Conservation (phyloP, 2,329 filamentous ascomycete species). For the Verticillium zaregamsianum region DNA sequence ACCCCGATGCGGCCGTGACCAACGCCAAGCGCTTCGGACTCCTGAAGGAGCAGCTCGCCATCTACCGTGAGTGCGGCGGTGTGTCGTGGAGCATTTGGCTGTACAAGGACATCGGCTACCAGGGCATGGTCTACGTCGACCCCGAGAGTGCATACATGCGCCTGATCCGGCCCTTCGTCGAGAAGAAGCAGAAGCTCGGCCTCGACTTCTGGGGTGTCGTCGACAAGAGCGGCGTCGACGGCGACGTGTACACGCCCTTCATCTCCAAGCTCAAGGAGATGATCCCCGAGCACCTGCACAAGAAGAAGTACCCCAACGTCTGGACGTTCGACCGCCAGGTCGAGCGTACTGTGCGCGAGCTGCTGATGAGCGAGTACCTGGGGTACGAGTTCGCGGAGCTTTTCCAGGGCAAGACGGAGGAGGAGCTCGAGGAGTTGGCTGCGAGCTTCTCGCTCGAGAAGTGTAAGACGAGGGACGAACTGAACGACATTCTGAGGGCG, state of each 20-base stretch:
- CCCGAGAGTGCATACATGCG: constrained; percentile 44
- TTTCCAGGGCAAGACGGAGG: constrained; percentile 44
- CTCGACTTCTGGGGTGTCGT: constrained; percentile 50
- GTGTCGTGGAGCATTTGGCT: constrained; percentile 58
- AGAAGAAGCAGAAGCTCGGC: constrained; percentile 49
- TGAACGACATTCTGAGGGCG: constrained; percentile 45
- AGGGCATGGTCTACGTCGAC: constrained; percentile 49
- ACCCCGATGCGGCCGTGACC: constrained; percentile 28
- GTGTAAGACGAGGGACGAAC: constrained; percentile 43
- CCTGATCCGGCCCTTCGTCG: constrained; percentile 45
- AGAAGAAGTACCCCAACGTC: constrained; percentile 40
- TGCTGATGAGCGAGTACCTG: constrained; percentile 42
- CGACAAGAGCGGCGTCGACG: constrained; percentile 21
- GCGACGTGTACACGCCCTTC: constrained; percentile 35
- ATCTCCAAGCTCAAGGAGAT: constrained; percentile 36
- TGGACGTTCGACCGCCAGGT: constrained; percentile 50
- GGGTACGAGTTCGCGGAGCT: constrained; percentile 51
- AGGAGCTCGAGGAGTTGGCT: constrained; percentile 51
- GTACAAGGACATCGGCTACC: constrained; percentile 53
- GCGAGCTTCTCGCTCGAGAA: constrained; percentile 48
- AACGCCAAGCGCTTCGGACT: constrained; percentile 37
- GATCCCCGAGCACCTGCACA: constrained; percentile 35
- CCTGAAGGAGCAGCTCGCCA: constrained; percentile 33
- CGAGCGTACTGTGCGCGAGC: constrained; percentile 35
- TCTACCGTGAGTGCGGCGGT: constrained; percentile 28